Base-by-base conservation (phyloP, 2,329 filamentous ascomycete genomes). In the Cercospora sp. region DNA sequence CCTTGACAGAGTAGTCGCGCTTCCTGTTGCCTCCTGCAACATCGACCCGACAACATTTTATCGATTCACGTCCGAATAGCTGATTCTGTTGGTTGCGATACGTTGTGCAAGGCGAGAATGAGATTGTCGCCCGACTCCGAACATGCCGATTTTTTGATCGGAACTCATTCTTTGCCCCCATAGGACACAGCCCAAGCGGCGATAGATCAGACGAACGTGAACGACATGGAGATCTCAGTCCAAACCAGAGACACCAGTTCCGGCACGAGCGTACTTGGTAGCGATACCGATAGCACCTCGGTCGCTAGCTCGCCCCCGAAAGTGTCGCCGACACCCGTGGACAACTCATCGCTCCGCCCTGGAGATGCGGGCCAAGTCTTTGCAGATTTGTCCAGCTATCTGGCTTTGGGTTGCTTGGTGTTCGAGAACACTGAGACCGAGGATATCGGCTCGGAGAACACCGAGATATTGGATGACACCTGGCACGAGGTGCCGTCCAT, bases 351-450 rank as follows among this genome's bases (percentile, higher is more conserved):
- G 6, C 61, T 55, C 18, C 26, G 60, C n/a, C 28, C 43, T 7
- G 51, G 30, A 43, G 45, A 37, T 7, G 51, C 61, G n/a, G 9
- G 12, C 58, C 32, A 63, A 13, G 37, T 65, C 26, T 28, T 72
- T 1, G 63, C 68, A 1, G 53, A 75, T 32, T 58, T 75, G 16
- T 43, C 65, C 9, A 74, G 75, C 40, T 77, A 73, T 55, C 10
- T 77, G 2, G 63, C 75, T 2, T 61, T 77, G 6, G 75, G 75
- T n/a, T 74, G 74, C 55, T 51, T 76, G 1, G 40, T 53, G 7
- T 65, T 71, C 18, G 68, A 73, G 63, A 67, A 70, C 16, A 49
- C 3, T 9, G 24, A 5, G 43, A 34, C 26, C 16, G 37, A 40
- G 37, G 37, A 8, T 8, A 40, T 3, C 9, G 32, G 32, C 10